phyloP scores from a whole-genome alignment of 106 monocot species.

The Platanthera zijinensis region DNA sequence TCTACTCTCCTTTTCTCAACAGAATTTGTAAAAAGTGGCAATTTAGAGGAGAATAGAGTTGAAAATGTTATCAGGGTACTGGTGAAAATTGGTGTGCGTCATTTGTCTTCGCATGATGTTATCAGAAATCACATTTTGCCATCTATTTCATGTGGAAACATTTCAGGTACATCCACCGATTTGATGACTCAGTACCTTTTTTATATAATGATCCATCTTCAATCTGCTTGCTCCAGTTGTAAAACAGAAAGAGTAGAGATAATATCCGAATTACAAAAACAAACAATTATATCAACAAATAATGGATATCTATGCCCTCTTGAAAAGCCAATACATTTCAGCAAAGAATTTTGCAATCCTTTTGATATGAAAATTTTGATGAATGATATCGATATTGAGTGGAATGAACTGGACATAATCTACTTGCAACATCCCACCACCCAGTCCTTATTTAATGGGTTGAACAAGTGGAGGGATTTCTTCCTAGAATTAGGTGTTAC shows the following conservation, averaged over 20 bases:
- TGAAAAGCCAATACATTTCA: slow-evolving; percentile 42
- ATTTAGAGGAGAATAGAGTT: slow-evolving; percentile 12
- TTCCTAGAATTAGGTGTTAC: slow-evolving; percentile 42
- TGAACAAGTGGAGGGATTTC: slow-evolving; percentile 48
- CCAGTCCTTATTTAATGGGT: slow-evolving; percentile 3
- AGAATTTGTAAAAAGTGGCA: neutral
- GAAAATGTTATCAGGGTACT: slow-evolving; percentile 24
- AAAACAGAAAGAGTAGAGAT: slow-evolving; percentile 30
- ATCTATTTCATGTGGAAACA: slow-evolving; percentile 15
- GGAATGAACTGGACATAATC: slow-evolving; percentile 35
- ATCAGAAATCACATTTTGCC: slow-evolving; percentile 43
- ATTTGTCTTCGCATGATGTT: slow-evolving; percentile 50
- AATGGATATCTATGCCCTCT: slow-evolving; percentile 44
- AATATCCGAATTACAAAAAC: slow-evolving; percentile 19
- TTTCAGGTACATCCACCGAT: slow-evolving; percentile 5
- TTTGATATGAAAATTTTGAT: slow-evolving; percentile 27
- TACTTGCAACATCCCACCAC: slow-evolving; percentile 48
- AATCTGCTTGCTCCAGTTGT: slow-evolving; percentile 31
- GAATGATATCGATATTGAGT: slow-evolving; percentile 19
- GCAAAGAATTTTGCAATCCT: slow-evolving; percentile 41
- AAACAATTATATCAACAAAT: slow-evolving; percentile 30
- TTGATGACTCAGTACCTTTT: slow-evolving; percentile 49
- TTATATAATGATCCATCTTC: slow-evolving; percentile 54
- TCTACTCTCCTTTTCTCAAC: slow-evolving; percentile 20
- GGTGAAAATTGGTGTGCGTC: slow-evolving; percentile 36